A percentile compares a stretch with the other conserved stretches of the same genome.
Evolutionary conservation across 2,329 filamentous ascomycete genomes (phyloP).

Genomic region (Podosphaera leucotricha): DNA sequence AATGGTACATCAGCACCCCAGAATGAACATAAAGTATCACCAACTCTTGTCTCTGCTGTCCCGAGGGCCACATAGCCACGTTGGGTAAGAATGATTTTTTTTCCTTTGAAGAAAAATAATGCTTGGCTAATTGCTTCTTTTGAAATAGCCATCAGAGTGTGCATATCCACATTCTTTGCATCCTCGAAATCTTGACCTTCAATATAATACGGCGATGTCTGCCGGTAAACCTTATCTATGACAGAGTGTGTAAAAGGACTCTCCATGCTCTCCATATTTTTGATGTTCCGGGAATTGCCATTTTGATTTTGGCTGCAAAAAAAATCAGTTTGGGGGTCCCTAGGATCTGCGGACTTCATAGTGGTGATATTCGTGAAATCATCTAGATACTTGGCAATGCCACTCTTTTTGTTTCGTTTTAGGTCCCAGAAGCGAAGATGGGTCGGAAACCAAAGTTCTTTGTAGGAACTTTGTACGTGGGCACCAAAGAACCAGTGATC

Average conservation of each 20-base stretch:
- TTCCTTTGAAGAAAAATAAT: constrained; percentile 1
- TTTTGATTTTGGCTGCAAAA: background rate
- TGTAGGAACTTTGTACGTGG: background rate
- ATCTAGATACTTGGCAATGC: background rate
- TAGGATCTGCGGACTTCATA: background rate
- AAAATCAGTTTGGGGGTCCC: background rate
- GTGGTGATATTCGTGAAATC: background rate
- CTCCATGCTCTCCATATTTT: too few species aligned
- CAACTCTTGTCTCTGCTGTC: constrained; percentile 1
- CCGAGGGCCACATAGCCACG: constrained; percentile 2
- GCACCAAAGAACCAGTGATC: constrained; percentile 1
- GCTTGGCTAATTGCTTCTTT: background rate
- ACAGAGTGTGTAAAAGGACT: background rate
- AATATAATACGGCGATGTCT: background rate
- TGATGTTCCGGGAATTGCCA: background rate
- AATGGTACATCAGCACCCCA: constrained; percentile 2
- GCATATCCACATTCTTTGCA: background rate
- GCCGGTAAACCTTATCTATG: background rate
- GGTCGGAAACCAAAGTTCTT: constrained; percentile 1
- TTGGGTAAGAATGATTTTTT: constrained; percentile 1
- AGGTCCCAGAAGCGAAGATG: background rate
- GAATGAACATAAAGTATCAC: constrained; percentile 2
- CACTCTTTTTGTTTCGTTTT: background rate
- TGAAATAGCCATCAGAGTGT: background rate
- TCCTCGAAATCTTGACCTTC: constrained; percentile 1